Evolutionary conservation across 495 filamentous ascomycete species (phyloP), one percentile per base, ranked within the genome.

Genomic region (Penicillium odoratum): DNA sequence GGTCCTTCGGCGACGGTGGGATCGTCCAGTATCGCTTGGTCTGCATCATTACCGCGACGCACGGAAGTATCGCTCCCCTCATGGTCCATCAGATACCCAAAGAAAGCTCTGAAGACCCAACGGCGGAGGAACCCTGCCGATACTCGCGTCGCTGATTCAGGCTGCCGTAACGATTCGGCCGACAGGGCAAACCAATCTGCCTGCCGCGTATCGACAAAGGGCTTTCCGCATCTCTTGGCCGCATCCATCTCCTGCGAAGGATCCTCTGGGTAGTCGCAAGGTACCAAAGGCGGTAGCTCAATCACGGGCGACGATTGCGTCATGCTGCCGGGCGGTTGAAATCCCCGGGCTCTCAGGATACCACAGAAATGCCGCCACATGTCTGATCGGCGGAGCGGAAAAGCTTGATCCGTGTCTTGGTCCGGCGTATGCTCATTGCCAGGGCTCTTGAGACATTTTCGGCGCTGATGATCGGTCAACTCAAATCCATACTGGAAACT

Each of bases 401-500:
- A 26, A 25, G 26, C 18, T 10, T 9, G 7, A 26, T 47, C 44
- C 44, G 21, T 15, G 5, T 29, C 44, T 10, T 47, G 1, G 44
- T 26, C 21, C 11, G 18, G 44, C 26, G 16, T 25, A 25, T 47
- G 3, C 44, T 26, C 44, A 10, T 15, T 29, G 1, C 26, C n/a
- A 26, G 1, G 44, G 21, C 18, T 25, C 21, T 26, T 11, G 9
- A 26, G 26, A 26, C 1, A 26, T 51, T 51, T 51, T 5, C 11
- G 21, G 30, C 30, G 48, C 5, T 21, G 2, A 26, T 38, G 30
- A 21, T 36, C 30, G 15, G 48, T 51, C 30, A 51, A 33, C 28
- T 51, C 13, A 26, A 51, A 51, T n/a, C 48, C 13, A 26, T 51
- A 51, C 21, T 51, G 30, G 30, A 51, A 51, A 30, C 48, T 36